Conservation (phyloP, 805 yeast genomes). For the Lipomyces orientalis region DNA sequence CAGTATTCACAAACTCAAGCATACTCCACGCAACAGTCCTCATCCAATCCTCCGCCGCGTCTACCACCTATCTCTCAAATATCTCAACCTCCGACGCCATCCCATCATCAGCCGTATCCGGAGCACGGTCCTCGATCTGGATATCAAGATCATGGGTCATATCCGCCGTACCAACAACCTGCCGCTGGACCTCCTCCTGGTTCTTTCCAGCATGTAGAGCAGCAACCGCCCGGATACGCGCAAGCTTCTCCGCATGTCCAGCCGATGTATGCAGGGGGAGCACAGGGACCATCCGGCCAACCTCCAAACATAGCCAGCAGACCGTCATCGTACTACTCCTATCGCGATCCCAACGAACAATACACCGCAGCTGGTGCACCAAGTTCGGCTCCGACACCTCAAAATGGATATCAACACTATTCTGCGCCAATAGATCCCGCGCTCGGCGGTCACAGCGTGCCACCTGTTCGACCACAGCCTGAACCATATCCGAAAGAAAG, state of each 20-base stretch:
- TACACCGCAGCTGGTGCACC: slow-evolving; percentile 13
- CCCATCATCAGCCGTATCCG: slow-evolving; percentile 9
- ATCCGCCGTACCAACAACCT: slow-evolving; percentile 6
- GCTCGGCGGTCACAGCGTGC: slow-evolving; percentile 14
- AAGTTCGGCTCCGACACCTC: neutral
- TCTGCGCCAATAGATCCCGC: slow-evolving; percentile 24
- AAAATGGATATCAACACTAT: slow-evolving; percentile 18
- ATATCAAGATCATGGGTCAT: slow-evolving; percentile 9
- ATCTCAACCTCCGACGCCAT: slow-evolving; percentile 15
- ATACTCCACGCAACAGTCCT: slow-evolving; percentile 2
- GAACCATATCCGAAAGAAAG: slow-evolving; percentile 13
- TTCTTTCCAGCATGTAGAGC: neutral
- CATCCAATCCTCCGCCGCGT: slow-evolving; percentile 3
- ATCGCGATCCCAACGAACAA: slow-evolving; percentile 18
- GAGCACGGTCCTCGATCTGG: slow-evolving; percentile 2
- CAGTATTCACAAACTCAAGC: slow-evolving; percentile 5
- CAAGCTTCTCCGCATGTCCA: neutral
- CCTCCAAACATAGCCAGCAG: neutral
- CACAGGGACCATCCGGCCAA: neutral
- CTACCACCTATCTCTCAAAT: slow-evolving; percentile 33
- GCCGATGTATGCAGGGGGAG: neutral
- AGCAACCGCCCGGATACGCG: slow-evolving; percentile 5
- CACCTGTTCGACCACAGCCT: slow-evolving; percentile 11
- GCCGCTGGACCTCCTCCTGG: neutral
- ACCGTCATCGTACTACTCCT: slow-evolving; percentile 6